Conservation (phyloP, 306 rosid species). For the Cicer bijugum region DNA sequence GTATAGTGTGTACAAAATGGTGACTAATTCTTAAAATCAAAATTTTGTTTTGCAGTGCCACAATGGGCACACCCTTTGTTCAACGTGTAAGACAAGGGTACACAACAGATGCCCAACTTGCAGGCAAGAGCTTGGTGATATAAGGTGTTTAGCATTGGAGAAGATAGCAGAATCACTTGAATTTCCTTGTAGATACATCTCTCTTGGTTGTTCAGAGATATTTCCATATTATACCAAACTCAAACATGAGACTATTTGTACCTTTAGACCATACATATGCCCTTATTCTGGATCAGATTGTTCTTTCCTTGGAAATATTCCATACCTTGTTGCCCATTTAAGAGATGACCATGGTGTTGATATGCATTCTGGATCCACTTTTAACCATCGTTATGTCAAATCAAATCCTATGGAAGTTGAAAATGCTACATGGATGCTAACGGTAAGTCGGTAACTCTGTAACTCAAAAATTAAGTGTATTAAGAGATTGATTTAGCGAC, state of each 20-base stretch:
- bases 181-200: slow-evolving; percentile 67
- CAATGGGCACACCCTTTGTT: slow-evolving; percentile 81
- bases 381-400: slow-evolving; percentile 84
- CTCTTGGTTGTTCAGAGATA: slow-evolving; percentile 77
- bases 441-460: slow-evolving; percentile 44
- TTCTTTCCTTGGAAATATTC: slow-evolving; percentile 69
- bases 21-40: slow-evolving; percentile 31
- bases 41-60: slow-evolving; percentile 64
- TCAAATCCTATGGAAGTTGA: slow-evolving; percentile 82
- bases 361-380: slow-evolving; percentile 83
- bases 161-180: slow-evolving; percentile 83
- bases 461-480: neutral
- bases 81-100: slow-evolving; percentile 77
- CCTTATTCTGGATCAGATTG: slow-evolving; percentile 85
- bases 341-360: slow-evolving; percentile 83
- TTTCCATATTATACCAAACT: slow-evolving; percentile 77
- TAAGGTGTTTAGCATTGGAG: slow-evolving; percentile 78
- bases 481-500: neutral
- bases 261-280: slow-evolving; percentile 77
- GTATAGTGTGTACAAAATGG: slow-evolving; percentile 14
- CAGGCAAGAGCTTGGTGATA: slow-evolving; percentile 79
- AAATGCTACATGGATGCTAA: slow-evolving; percentile 88
- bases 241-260: slow-evolving; percentile 72
- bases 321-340: slow-evolving; percentile 68
- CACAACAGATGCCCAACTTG: slow-evolving; percentile 85